These are phyloP conservation scores for Fusarium marasasianum DNA, from an alignment of 2,329 filamentous ascomycete species.

Conservation along the genomic window DNA sequence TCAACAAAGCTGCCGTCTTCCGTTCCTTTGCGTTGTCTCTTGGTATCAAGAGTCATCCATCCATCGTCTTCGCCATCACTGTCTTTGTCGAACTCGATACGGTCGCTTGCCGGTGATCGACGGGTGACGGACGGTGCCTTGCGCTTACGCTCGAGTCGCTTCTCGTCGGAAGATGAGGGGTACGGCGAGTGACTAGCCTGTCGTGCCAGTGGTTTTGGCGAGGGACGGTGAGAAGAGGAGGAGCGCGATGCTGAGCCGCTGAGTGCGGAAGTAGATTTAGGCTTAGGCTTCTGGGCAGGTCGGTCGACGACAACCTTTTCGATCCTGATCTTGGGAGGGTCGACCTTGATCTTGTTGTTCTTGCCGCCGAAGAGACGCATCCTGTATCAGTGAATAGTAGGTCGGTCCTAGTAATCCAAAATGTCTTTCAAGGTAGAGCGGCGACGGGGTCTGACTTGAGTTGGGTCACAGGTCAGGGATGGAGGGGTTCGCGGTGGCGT, in stretches of 20 bases:
- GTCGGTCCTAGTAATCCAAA: conserved; percentile 10
- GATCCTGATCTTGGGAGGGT: conserved; percentile 60
- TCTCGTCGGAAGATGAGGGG: conserved; percentile 53
- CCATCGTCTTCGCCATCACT: conserved; percentile 63
- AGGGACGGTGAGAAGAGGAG: conserved; percentile 50
- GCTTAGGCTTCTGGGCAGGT: conserved; percentile 49
- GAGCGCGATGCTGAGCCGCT: conserved; percentile 46
- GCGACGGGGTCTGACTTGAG: conserved; percentile 19
- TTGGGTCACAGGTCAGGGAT: conserved; percentile 39
- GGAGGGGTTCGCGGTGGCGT: conserved; percentile 45
- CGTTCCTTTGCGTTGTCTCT: conserved; percentile 57
- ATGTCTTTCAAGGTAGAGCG: neutral
- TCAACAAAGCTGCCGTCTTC: conserved; percentile 56
- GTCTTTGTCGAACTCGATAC: conserved; percentile 61
- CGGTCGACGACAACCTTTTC: conserved; percentile 60
- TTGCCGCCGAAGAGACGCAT: conserved; percentile 56
- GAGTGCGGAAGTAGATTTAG: conserved; percentile 48
- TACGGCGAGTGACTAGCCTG: conserved; percentile 56
- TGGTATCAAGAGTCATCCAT: conserved; percentile 59
- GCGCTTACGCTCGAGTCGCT: conserved; percentile 57
- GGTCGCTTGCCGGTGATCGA: conserved; percentile 59
- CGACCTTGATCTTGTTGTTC: conserved; percentile 61
- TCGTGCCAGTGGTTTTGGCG: conserved; percentile 52
- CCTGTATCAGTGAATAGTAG: conserved; percentile 24
- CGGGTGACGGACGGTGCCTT: conserved; percentile 52